Conservation (phyloP, 2,329 filamentous ascomycete genomes). For the Arachnomyces sp. region DNA sequence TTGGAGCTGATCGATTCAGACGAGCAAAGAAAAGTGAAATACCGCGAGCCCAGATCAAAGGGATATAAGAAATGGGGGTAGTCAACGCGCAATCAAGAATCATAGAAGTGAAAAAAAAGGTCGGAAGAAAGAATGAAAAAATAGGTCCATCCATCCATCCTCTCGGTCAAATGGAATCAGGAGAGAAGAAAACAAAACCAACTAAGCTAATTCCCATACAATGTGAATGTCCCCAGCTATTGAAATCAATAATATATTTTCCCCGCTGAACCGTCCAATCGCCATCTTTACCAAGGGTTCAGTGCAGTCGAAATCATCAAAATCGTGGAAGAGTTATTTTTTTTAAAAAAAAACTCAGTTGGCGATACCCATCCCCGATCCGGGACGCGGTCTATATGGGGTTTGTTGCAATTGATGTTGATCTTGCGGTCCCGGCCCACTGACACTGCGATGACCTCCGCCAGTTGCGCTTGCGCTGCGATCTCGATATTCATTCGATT, state of each 20-base stretch:
- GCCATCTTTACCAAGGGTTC: too few relatives aligned
- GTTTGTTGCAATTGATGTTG: slow-evolving; percentile 24
- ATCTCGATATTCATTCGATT: slow-evolving; percentile 22
- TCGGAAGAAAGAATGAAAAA: slow-evolving; percentile 3
- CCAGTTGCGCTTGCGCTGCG: slow-evolving; percentile 30
- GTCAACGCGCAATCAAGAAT: too few relatives aligned
- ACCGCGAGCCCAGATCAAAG: too few relatives aligned
- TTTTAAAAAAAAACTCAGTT: slow-evolving; percentile 21
- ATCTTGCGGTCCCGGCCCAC: slow-evolving; percentile 17
- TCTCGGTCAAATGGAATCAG: slow-evolving; percentile 11
- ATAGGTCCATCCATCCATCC: slow-evolving; percentile 2
- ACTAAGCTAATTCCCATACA: too few relatives aligned
- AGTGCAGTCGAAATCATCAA: too few relatives aligned
- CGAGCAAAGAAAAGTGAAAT: too few relatives aligned
- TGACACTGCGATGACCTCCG: slow-evolving; percentile 22
- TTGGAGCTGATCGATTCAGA: too few relatives aligned
- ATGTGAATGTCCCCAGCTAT: too few relatives aligned
- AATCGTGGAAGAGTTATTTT: not conserved
- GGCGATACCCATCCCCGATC: slow-evolving; percentile 33
- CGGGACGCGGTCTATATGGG: slow-evolving; percentile 30
- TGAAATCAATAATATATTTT: too few relatives aligned
- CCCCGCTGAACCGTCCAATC: too few relatives aligned
- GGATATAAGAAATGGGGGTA: too few relatives aligned
- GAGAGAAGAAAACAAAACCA: slow-evolving; percentile 7
- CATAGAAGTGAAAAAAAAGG: slow-evolving; percentile 10